Conservation (phyloP, 306 rosid genomes). For the Vachellia collinsii region DNA sequence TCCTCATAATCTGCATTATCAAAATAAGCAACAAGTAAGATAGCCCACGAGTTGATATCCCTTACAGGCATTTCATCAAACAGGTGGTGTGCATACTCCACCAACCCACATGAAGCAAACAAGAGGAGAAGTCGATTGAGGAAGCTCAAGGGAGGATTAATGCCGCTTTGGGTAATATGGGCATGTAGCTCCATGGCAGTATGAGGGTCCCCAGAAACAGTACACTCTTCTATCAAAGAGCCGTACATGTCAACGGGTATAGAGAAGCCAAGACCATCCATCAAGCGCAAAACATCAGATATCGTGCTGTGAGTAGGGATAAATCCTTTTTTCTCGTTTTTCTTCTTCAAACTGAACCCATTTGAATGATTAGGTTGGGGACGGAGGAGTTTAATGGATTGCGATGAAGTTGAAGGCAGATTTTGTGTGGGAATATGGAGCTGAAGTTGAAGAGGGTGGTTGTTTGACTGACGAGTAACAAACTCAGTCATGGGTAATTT, state of each 20-base stretch:
- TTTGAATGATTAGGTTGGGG: conserved; percentile 5
- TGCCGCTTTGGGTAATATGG: conserved; percentile 44
- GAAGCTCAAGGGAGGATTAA: conserved; percentile 32
- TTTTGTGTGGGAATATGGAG: conserved; percentile 28
- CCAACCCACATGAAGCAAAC: conserved; percentile 50
- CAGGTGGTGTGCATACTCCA: conserved; percentile 40
- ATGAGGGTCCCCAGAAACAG: conserved; percentile 41
- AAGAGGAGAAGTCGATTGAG: conserved; percentile 50
- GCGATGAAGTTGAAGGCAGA: conserved; percentile 18
- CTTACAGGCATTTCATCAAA: conserved; percentile 41
- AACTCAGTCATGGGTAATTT: not conserved
- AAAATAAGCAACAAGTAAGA: conserved; percentile 43
- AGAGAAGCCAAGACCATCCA: conserved; percentile 50
- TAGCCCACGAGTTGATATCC: conserved; percentile 64
- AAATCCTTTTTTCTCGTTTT: not conserved
- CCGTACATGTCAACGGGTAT: conserved; percentile 52
- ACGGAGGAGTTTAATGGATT: not conserved
- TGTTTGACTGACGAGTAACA: not conserved
- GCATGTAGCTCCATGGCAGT: conserved; percentile 43
- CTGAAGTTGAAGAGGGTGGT: conserved; percentile 32
- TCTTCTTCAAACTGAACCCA: not conserved
- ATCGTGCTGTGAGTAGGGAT: conserved; percentile 32
- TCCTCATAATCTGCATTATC: conserved; percentile 39
- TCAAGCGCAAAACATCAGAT: conserved; percentile 50
- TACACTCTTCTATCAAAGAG: conserved; percentile 54